phyloP scores from a whole-genome alignment of 352 stramenopile species.

The Aphanomyces cochlioides region DNA sequence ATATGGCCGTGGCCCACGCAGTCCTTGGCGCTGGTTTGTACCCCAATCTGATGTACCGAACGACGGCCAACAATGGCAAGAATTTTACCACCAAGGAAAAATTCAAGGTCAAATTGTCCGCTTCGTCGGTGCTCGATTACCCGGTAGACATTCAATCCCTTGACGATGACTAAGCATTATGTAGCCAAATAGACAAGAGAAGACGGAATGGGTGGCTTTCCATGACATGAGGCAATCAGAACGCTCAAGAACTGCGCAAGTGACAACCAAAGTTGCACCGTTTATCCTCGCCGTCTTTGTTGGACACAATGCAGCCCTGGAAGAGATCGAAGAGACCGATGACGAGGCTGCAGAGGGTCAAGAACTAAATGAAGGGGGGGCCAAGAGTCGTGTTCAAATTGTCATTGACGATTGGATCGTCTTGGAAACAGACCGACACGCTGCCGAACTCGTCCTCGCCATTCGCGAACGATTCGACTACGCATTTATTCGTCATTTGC shows the following conservation, averaged over 20 bases:
- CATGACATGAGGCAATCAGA: slow-evolving; percentile 85
- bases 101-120: slow-evolving; percentile 70
- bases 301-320: slow-evolving; percentile 39
- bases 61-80: background rate
- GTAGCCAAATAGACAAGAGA: slow-evolving; percentile 37
- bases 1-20: slow-evolving; percentile 33
- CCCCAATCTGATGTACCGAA: slow-evolving; percentile 63
- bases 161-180: slow-evolving; percentile 30
- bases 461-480: slow-evolving; percentile 57
- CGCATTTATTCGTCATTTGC: slow-evolving; percentile 62
- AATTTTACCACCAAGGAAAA: slow-evolving; percentile 82
- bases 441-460: slow-evolving; percentile 45
- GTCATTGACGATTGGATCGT: slow-evolving; percentile 76
- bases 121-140: slow-evolving; percentile 39
- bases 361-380: background rate
- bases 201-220: slow-evolving; percentile 55
- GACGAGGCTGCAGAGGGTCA: slow-evolving; percentile 32
- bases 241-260: slow-evolving; percentile 58
- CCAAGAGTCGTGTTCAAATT: slow-evolving; percentile 36
- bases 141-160: slow-evolving; percentile 22
- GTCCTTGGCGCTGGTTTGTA: slow-evolving; percentile 71
- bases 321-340: slow-evolving; percentile 31
- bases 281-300: slow-evolving; percentile 55
- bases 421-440: slow-evolving; percentile 44
- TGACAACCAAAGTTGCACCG: slow-evolving; percentile 64